A percentile compares a stretch with the other conserved stretches of the same genome.
These are phyloP conservation scores for Panicum virgatum DNA, from an alignment of 202 grass and related monocot genomes.

Conservation along the genomic window DNA sequence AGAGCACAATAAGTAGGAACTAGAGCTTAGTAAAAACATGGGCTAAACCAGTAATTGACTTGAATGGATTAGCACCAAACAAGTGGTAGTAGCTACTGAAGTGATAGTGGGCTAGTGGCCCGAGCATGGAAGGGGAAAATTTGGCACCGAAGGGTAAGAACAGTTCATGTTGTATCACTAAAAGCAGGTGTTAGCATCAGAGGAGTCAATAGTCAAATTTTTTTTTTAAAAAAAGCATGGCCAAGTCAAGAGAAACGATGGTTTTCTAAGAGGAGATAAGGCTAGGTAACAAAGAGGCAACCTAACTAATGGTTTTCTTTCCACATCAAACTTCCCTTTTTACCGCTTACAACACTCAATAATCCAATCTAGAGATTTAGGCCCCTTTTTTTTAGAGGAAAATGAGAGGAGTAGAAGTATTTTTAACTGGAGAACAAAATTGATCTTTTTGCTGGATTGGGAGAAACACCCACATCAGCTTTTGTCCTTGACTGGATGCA, in stretches of 20 bases:
- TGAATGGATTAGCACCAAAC: constrained; percentile 32
- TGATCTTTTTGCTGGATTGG: constrained; percentile 32
- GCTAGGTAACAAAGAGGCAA: constrained; percentile 5
- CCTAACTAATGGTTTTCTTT: constrained; percentile 29
- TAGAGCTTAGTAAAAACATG: background rate
- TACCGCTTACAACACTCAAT: constrained; percentile 14
- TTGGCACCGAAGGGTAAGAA: background rate
- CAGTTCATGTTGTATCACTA: background rate
- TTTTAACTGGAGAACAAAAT: constrained; percentile 18
- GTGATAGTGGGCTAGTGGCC: background rate
- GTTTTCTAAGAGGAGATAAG: constrained; percentile 35
- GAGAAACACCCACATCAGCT: constrained; percentile 32
- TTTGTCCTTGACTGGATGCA: constrained; percentile 11
- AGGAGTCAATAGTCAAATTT: constrained; percentile 39
- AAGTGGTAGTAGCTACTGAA: background rate
- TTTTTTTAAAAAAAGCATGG: constrained; percentile 34
- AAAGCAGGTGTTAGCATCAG: constrained; percentile 19
- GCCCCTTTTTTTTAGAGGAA: constrained; percentile 33
- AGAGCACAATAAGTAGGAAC: background rate
- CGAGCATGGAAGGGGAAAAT: background rate
- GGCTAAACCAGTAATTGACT: constrained; percentile 10
- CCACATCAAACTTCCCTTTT: constrained; percentile 32
- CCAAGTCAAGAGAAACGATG: constrained; percentile 22
- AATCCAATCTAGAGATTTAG: constrained; percentile 36
- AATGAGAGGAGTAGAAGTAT: constrained; percentile 38